Percentiles rank a stretch among this genome's conserved stretches.
phyloP scores from a whole-genome alignment of 2,329 filamentous ascomycete genomes.

The Coniochaeta sp. region DNA sequence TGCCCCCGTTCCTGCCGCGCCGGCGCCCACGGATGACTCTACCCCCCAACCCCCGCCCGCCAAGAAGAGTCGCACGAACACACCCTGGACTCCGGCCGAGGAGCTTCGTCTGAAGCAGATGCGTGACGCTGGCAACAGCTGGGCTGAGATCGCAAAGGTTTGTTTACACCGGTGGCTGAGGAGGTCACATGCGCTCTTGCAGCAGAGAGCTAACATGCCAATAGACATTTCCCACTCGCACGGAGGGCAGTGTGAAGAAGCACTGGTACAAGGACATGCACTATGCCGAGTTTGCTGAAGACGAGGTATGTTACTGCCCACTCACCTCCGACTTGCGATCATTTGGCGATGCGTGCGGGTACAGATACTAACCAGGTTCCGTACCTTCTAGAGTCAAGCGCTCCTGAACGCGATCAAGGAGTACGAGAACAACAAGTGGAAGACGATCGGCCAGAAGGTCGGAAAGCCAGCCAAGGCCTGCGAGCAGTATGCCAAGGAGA shows the following conservation, averaged over 20 bases:
- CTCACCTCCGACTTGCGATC: not conserved
- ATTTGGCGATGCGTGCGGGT: too few species aligned
- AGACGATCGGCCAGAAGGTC: constrained; percentile 91
- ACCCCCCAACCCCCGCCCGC: constrained; percentile 45
- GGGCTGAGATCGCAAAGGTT: constrained; percentile 99
- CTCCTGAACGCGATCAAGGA: constrained; percentile 94
- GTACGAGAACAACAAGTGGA: constrained; percentile 98
- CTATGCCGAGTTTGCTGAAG: constrained; percentile 95
- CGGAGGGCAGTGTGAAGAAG: constrained; percentile 97
- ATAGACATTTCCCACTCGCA: constrained; percentile 84
- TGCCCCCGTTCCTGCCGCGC: constrained; percentile 18
- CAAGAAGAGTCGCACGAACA: constrained; percentile 98
- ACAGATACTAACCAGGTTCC: constrained; percentile 4
- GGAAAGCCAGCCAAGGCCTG: constrained; percentile 89
- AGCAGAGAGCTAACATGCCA: constrained; percentile 11
- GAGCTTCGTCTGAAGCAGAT: constrained; percentile 89
- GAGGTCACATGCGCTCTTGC: not conserved
- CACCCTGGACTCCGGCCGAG: constrained; percentile 93
- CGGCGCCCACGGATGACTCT: constrained; percentile 19
- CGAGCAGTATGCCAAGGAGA: constrained; percentile 88
- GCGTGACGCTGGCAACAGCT: constrained; percentile 87
- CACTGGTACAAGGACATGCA: constrained; percentile 99
- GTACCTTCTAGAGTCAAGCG: constrained; percentile 53
- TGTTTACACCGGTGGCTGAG: constrained; percentile 13
- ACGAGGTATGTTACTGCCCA: constrained; percentile 65